phyloP scores from a whole-genome alignment of 2,329 filamentous ascomycete species.

The Phyllosticta citrichinensis region DNA sequence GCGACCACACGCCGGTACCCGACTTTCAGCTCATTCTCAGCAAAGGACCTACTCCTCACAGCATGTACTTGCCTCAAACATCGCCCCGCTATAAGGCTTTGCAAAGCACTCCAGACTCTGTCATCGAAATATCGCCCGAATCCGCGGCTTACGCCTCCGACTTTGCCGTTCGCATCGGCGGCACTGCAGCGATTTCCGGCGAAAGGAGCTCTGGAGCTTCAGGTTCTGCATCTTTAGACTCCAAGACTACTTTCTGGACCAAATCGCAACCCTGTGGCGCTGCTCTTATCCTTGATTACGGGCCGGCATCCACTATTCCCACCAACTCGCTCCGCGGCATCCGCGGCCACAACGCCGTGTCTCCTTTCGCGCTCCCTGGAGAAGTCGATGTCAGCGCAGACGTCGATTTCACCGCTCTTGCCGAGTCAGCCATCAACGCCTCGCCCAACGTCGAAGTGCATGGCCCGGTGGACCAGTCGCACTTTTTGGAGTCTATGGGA shows the following conservation, averaged over 20 bases:
- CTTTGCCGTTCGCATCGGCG: constrained; percentile 78
- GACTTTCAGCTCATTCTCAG: constrained; percentile 85
- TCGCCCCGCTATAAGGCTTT: constrained; percentile 71
- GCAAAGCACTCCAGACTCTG: constrained; percentile 54
- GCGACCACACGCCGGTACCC: constrained; percentile 34
- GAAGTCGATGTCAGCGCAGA: constrained; percentile 83
- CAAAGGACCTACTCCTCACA: constrained; percentile 66
- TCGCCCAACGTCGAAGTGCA: constrained; percentile 81
- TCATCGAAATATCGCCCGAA: constrained; percentile 87
- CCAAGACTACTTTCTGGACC: constrained; percentile 22
- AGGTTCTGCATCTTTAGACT: constrained; percentile 8
- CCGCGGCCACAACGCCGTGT: constrained; percentile 62
- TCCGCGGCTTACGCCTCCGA: constrained; percentile 69
- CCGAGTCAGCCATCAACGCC: constrained; percentile 66
- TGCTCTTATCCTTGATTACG: constrained; percentile 93
- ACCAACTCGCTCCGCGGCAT: constrained; percentile 88
- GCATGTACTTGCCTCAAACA: constrained; percentile 71
- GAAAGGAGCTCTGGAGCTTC: constrained; percentile 14
- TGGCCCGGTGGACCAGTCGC: constrained; percentile 76
- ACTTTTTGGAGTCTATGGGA: constrained; percentile 72
- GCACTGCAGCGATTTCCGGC: constrained; percentile 31
- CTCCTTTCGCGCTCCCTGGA: constrained; percentile 69
- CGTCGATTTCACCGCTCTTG: constrained; percentile 83
- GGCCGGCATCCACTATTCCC: constrained; percentile 67
- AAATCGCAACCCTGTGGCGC: constrained; percentile 65